A percentile compares a stretch with the other conserved stretches of the same genome.
phyloP scores from a whole-genome alignment of 345 rosid genomes.

The Erodium maritimum region DNA sequence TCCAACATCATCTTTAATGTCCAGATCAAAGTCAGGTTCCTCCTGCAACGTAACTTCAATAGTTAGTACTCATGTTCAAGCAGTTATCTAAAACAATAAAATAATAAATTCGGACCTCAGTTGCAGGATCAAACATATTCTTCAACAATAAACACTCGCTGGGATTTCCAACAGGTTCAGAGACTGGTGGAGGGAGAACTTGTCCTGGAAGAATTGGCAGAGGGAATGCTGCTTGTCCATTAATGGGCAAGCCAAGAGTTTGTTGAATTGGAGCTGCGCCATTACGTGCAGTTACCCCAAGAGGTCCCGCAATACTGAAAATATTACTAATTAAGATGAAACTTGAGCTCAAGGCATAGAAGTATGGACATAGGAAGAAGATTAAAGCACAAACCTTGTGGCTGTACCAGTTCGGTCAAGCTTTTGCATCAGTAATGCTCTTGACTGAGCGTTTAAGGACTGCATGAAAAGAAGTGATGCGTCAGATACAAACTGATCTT shows the following conservation, averaged over 20 bases:
- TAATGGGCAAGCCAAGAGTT: conserved; percentile 35
- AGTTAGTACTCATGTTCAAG: background rate
- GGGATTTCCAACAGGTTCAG: conserved; percentile 66
- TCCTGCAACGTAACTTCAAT: conserved; percentile 28
- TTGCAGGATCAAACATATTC: conserved; percentile 85
- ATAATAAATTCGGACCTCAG: conserved; percentile 41
- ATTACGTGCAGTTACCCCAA: conserved; percentile 57
- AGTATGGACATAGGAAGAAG: conserved; percentile 3
- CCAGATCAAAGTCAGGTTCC: conserved; percentile 70
- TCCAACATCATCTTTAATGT: conserved; percentile 32
- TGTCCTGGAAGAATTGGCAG: conserved; percentile 40
- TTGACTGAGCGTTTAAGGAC: conserved; percentile 85
- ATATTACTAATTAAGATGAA: background rate
- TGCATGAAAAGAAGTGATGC: conserved; percentile 13
- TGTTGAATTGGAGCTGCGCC: conserved; percentile 45
- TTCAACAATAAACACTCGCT: conserved; percentile 76
- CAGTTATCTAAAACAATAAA: background rate
- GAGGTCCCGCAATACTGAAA: conserved; percentile 50
- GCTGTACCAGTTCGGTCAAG: conserved; percentile 85
- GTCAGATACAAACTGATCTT: conserved; percentile 5
- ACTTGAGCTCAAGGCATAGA: background rate
- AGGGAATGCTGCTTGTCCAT: conserved; percentile 38
- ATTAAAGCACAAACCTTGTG: conserved; percentile 38
- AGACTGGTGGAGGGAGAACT: conserved; percentile 27
- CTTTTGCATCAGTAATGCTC: conserved; percentile 77